Conservation (phyloP, 345 rosid genomes). For the Euclidium syriacum region DNA sequence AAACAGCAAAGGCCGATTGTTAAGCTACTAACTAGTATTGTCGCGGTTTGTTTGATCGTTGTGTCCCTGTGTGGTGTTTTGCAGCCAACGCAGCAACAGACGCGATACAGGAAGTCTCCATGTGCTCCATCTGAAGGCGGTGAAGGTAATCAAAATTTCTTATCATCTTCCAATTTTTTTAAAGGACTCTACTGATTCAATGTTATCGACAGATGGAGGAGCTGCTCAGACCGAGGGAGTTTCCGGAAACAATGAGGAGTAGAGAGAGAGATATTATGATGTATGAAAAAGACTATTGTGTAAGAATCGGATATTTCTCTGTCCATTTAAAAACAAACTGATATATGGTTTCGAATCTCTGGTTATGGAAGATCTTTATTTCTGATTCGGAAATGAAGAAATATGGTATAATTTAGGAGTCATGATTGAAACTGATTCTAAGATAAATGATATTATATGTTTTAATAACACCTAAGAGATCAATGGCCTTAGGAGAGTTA, state of each 20-base stretch:
- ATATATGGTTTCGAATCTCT: too few relatives aligned
- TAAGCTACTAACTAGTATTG: too few relatives aligned
- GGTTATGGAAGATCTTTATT: too few relatives aligned
- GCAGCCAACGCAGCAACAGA: constrained; percentile 97
- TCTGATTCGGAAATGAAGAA: too few relatives aligned
- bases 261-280: constrained; percentile 34
- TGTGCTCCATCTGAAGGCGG: constrained; percentile 76
- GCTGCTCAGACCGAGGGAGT: constrained; percentile 56
- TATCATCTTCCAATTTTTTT: neutral
- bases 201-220: constrained; percentile 49
- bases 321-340: too few relatives aligned
- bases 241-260: constrained; percentile 26
- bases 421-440: too few relatives aligned
- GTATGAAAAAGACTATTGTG: constrained; percentile 2
- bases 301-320: constrained; percentile 17
- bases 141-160: constrained; percentile 62
- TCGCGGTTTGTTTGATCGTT: neutral
- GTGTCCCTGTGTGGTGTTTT: neutral
- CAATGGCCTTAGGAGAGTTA: too few relatives aligned
- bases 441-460: too few relatives aligned
- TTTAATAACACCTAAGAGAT: too few relatives aligned
- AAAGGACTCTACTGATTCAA: neutral
- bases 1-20: too few relatives aligned
- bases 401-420: too few relatives aligned
- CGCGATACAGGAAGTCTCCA: constrained; percentile 92